These are phyloP conservation scores for Daldinia concentrica DNA, from an alignment of 495 filamentous ascomycete species.

Conservation along the genomic window DNA sequence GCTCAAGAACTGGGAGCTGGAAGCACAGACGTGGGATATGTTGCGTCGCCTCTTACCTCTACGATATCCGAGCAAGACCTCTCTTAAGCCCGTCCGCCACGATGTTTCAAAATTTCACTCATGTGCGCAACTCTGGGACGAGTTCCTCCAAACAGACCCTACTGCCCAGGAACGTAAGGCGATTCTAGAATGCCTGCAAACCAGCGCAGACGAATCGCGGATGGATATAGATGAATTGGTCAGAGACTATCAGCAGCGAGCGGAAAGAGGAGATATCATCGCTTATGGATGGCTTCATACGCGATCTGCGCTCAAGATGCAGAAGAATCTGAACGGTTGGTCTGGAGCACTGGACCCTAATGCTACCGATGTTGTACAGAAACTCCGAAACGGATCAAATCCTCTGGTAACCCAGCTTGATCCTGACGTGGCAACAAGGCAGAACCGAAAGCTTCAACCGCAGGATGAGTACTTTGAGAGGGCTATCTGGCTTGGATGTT, in stretches of 20 bases:
- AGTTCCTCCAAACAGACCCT: constrained; percentile 58
- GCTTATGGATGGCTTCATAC: constrained; percentile 92
- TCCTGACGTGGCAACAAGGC: constrained; percentile 85
- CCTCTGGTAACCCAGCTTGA: constrained; percentile 88
- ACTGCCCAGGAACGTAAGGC: constrained; percentile 72
- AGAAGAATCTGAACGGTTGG: constrained; percentile 78
- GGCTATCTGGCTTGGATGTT: constrained; percentile 87
- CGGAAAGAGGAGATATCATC: constrained; percentile 70
- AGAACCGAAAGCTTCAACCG: constrained; percentile 74
- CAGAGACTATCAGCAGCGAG: constrained; percentile 74
- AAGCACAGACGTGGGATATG: constrained; percentile 90
- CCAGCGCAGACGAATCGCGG: constrained; percentile 67
- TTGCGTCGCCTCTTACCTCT: constrained; percentile 68
- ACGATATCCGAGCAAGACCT: constrained; percentile 53
- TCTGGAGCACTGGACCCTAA: constrained; percentile 70
- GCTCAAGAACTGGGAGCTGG: constrained; percentile 59
- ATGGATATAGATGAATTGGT: constrained; percentile 80
- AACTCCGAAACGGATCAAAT: constrained; percentile 66
- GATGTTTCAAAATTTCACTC: constrained; percentile 46
- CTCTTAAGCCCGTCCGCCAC: constrained; percentile 44
- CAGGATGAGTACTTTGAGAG: constrained; percentile 87
- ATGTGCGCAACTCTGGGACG: constrained; percentile 53
- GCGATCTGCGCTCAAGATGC: constrained; percentile 84
- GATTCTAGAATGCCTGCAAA: constrained; percentile 84
- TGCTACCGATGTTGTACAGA: constrained; percentile 62